A percentile compares a stretch with the other conserved stretches of the same genome.
Conservation (phyloP, 2,329 filamentous ascomycete genomes). For the Zalaria obscura region DNA sequence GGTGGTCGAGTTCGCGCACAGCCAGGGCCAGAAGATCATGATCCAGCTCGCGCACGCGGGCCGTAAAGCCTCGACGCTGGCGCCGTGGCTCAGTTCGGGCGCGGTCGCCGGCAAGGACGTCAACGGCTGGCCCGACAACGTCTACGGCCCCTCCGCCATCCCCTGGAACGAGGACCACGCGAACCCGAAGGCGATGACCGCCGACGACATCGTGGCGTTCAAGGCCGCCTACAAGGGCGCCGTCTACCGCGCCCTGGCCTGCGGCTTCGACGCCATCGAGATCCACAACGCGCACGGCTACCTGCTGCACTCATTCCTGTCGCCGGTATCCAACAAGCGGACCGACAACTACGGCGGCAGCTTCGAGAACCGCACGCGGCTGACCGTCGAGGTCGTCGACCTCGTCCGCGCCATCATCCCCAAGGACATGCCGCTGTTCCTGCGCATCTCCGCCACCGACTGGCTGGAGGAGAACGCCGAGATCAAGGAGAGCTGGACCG, state of each 20-base stretch:
- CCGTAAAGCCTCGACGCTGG: slow-evolving; percentile 43
- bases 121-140: slow-evolving; percentile 41
- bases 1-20: slow-evolving; percentile 66
- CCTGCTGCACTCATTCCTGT: slow-evolving; percentile 55
- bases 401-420: slow-evolving; percentile 49
- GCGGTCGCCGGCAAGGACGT: slow-evolving; percentile 37
- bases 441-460: slow-evolving; percentile 61
- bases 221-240: slow-evolving; percentile 50
- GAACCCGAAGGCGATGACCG: slow-evolving; percentile 51
- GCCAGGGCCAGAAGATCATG: slow-evolving; percentile 60
- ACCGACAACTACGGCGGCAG: slow-evolving; percentile 54
- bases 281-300: slow-evolving; percentile 74
- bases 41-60: slow-evolving; percentile 78
- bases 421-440: slow-evolving; percentile 53
- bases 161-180: slow-evolving; percentile 49
- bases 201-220: slow-evolving; percentile 51
- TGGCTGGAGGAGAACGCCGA: slow-evolving; percentile 52
- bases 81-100: slow-evolving; percentile 47
- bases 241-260: slow-evolving; percentile 36
- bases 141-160: slow-evolving; percentile 43
- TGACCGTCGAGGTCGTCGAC: slow-evolving; percentile 54
- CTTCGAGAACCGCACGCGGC: slow-evolving; percentile 56
- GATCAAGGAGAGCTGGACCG: slow-evolving; percentile 49
- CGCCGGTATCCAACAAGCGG: slow-evolving; percentile 54
- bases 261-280: slow-evolving; percentile 66